phyloP scores from a whole-genome alignment of 805 yeast genomes.

The Nakazawaea pomicola region DNA sequence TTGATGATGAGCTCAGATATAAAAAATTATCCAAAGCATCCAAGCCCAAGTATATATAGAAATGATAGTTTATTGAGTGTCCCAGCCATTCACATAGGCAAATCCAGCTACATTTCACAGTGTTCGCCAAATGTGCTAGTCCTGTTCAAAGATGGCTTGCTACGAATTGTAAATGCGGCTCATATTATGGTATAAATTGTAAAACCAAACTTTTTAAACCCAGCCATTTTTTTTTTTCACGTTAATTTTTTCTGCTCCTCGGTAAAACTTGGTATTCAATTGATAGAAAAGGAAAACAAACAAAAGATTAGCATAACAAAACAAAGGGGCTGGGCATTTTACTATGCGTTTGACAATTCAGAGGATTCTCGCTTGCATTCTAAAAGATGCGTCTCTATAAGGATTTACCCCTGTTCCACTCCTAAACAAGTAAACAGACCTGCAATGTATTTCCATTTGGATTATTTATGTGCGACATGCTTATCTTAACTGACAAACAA shows the following conservation, averaged over 20 bases:
- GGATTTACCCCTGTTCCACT: not conserved
- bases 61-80: not conserved
- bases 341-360: too few relatives aligned
- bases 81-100: not conserved
- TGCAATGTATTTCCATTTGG: too few relatives aligned
- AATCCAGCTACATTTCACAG: not conserved
- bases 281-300: too few relatives aligned
- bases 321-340: not conserved
- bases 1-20: too few relatives aligned
- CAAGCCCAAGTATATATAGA: not conserved
- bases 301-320: too few relatives aligned
- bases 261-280: too few relatives aligned
- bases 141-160: not conserved
- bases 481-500: too few relatives aligned
- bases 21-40: too few relatives aligned
- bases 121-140: not conserved
- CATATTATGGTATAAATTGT: not conserved
- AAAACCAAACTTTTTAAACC: not conserved
- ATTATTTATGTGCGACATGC: too few relatives aligned
- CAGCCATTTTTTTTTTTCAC: not conserved
- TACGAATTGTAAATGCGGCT: slow-evolving; percentile 1
- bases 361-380: not conserved
- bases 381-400: not conserved
- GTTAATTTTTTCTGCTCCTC: not conserved
- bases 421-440: not conserved